Evolutionary conservation across 2,329 filamentous ascomycete species (phyloP).

Genomic region (Sarocladium kiliense): DNA sequence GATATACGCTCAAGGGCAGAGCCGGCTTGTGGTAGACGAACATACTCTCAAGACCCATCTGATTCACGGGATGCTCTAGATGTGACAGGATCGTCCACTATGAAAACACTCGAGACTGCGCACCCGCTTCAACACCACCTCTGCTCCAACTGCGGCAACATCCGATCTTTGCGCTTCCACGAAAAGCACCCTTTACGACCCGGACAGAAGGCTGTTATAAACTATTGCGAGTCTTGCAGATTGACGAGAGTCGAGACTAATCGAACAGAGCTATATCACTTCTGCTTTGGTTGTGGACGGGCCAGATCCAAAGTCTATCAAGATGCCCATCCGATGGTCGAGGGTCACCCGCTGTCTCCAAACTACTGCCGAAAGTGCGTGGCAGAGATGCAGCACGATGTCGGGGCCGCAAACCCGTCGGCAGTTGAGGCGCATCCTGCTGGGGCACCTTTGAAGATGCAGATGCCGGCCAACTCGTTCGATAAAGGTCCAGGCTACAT

Average conservation of each 20-base stretch:
- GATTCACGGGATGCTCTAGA: neutral
- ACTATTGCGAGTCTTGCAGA: conserved; percentile 30
- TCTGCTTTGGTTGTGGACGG: conserved; percentile 32
- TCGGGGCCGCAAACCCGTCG: no score
- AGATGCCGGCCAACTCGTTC: no score
- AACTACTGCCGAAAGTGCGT: conserved; percentile 28
- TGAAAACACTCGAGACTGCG: neutral
- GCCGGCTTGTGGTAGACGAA: no score
- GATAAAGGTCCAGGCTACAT: no score
- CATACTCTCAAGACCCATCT: no score
- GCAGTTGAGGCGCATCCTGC: no score
- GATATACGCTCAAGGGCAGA: neutral
- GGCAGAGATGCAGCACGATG: neutral
- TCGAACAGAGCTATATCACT: conserved; percentile 24
- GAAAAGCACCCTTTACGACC: conserved; percentile 23
- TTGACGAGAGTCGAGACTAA: conserved; percentile 18
- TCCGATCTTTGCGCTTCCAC: conserved; percentile 30
- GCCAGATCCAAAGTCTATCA: conserved; percentile 21
- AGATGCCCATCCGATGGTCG: conserved; percentile 14
- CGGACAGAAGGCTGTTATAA: conserved; percentile 21
- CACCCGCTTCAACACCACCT: conserved; percentile 21
- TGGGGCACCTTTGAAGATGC: no score
- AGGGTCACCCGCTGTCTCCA: conserved; percentile 21
- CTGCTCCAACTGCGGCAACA: conserved; percentile 30
- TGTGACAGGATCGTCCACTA: neutral